phyloP scores from a whole-genome alignment of 495 filamentous ascomycete species.

The Entonaema liquescens region DNA sequence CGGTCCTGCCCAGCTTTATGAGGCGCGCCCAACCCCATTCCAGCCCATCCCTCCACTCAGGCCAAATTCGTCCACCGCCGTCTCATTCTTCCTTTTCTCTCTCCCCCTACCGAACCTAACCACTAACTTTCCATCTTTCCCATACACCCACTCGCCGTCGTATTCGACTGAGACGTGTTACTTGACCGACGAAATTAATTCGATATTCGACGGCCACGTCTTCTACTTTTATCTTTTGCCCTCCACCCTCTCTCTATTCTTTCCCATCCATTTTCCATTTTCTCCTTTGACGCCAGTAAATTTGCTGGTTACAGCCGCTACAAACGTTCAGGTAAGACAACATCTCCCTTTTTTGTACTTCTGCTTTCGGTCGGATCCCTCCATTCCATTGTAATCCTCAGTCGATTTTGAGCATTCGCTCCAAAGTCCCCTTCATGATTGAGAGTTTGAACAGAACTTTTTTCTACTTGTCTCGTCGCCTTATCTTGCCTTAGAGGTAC shows the following conservation, averaged over 20 bases:
- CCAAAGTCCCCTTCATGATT: not conserved
- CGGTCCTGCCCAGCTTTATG: constrained; percentile 38
- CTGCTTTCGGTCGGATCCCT: constrained; percentile 26
- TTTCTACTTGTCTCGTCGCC: not conserved
- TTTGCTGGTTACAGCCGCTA: constrained; percentile 11
- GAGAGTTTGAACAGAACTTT: not conserved
- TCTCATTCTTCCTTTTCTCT: constrained; percentile 30
- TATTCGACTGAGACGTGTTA: constrained; percentile 29
- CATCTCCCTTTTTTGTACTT: constrained; percentile 16
- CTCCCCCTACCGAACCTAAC: constrained; percentile 27
- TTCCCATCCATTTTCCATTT: constrained; percentile 5
- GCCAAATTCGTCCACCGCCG: constrained; percentile 33
- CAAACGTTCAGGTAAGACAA: constrained; percentile 26
- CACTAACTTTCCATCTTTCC: constrained; percentile 32
- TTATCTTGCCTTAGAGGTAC: not conserved
- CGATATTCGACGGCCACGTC: constrained; percentile 36
- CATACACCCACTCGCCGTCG: constrained; percentile 22
- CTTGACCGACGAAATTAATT: constrained; percentile 31
- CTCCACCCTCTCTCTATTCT: constrained; percentile 10
- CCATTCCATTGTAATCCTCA: constrained; percentile 3
- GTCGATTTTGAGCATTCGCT: not conserved
- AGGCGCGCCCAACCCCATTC: constrained; percentile 44
- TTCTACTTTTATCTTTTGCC: constrained; percentile 20
- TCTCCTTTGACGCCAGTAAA: constrained; percentile 10
- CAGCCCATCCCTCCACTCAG: constrained; percentile 33